Conservation (phyloP, 306 rosid species). For the Trifolium fragiferum region DNA sequence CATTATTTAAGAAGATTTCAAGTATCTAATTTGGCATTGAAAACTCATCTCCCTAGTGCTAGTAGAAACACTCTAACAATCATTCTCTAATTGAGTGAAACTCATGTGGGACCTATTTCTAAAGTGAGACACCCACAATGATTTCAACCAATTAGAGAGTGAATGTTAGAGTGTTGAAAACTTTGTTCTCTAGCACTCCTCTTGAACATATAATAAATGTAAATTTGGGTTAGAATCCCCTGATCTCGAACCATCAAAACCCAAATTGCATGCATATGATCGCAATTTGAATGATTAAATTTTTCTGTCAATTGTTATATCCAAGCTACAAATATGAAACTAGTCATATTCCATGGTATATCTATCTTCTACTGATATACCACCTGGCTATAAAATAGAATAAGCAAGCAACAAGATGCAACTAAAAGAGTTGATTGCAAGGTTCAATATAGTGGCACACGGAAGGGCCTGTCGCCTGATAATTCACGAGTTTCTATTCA, state of each 20-base stretch:
- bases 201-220: not conserved
- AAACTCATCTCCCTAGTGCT: not conserved
- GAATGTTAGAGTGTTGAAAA: no score
- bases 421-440: not conserved
- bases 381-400: not conserved
- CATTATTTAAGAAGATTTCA: slow-evolving; percentile 1
- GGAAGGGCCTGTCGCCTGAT: not conserved
- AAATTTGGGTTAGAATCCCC: not conserved
- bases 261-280: not conserved
- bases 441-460: not conserved
- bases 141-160: no score
- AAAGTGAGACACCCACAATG: no score
- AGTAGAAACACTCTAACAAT: no score
- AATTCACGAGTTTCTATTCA: not conserved
- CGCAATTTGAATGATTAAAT: not conserved
- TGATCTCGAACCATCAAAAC: slow-evolving; percentile 4
- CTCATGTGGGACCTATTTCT: no score
- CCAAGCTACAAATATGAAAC: not conserved
- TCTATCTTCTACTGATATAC: not conserved
- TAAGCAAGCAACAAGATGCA: not conserved
- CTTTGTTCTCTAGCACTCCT: no score
- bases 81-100: no score
- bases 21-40: slow-evolving; percentile 4
- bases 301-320: not conserved
- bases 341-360: not conserved